Evolutionary conservation across 768 basidiomycete species (phyloP).

Genomic region (Russula sp.): DNA sequence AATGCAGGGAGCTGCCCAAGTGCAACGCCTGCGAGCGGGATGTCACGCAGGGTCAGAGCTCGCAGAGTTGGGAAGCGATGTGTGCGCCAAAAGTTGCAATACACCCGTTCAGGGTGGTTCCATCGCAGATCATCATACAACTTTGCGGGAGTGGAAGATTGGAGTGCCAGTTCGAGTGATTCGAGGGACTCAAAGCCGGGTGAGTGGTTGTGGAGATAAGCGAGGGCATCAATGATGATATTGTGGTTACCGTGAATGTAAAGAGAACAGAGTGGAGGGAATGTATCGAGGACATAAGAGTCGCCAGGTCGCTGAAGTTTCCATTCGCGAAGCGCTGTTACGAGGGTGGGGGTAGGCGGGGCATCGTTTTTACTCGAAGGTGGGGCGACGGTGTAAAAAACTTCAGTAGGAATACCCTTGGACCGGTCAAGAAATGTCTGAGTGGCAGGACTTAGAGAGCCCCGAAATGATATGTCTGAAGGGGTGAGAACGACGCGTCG

Average conservation of each 20-base stretch:
- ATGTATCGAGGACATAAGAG: not conserved
- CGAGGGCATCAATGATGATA: slow-evolving; percentile 3
- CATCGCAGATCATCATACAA: slow-evolving; percentile 1
- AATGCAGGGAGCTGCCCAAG: slow-evolving; percentile 11
- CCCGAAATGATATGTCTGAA: not conserved
- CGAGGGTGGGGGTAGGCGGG: not conserved
- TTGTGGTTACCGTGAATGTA: slow-evolving; percentile 1
- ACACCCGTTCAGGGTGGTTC: not conserved
- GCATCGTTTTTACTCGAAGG: not conserved
- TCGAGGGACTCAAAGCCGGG: slow-evolving; percentile 1
- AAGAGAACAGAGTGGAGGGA: slow-evolving; percentile 3
- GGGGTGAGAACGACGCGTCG: slow-evolving; percentile 10
- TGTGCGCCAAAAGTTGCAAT: slow-evolving; percentile 3
- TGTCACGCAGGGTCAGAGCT: slow-evolving; percentile 10
- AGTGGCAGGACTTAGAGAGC: not conserved
- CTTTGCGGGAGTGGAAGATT: not conserved
- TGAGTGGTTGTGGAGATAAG: slow-evolving; percentile 1
- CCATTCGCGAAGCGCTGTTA: not conserved
- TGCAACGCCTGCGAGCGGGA: slow-evolving; percentile 9
- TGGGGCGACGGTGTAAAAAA: not conserved
- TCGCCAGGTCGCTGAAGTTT: not conserved
- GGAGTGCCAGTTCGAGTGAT: slow-evolving; percentile 9
- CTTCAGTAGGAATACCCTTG: not conserved
- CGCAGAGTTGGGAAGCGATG: slow-evolving; percentile 11
- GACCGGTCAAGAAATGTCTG: slow-evolving; percentile 2